These are phyloP conservation scores for Volvox reticuliferus DNA, from an alignment of 139 green algal genomes.

Conservation along the genomic window DNA sequence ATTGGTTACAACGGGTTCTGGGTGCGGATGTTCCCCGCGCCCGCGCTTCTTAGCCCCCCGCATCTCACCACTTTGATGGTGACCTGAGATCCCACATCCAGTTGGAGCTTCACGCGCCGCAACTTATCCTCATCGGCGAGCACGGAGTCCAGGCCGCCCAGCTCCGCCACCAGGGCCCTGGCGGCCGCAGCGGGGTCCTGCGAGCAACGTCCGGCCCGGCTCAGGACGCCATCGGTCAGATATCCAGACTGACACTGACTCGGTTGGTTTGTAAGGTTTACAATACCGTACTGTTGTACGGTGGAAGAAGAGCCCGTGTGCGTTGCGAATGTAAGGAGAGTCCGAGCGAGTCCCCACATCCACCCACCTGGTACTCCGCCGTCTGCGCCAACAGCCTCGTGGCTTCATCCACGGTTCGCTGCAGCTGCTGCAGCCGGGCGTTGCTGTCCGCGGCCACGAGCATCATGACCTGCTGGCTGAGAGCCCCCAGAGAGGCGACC, in stretches of 20 bases:
- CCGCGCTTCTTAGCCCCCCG: too few species aligned
- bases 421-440: not conserved
- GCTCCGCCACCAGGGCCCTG: not conserved
- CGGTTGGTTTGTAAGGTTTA: too few species aligned
- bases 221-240: too few species aligned
- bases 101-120: not conserved
- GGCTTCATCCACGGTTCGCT: not conserved
- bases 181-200: not conserved
- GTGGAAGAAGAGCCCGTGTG: too few species aligned
- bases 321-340: too few species aligned
- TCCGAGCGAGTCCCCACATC: too few species aligned
- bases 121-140: not conserved
- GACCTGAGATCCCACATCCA: not conserved
- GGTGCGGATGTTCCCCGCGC: too few species aligned
- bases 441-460: conserved; percentile 18
- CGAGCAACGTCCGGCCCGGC: too few species aligned
- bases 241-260: too few species aligned
- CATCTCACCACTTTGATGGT: conserved; percentile 2
- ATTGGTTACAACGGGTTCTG: too few species aligned
- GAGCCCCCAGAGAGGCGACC: not conserved
- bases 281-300: too few species aligned
- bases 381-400: not conserved
- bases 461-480: not conserved
- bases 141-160: conserved; percentile 20
- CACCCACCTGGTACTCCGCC: not conserved